A percentile compares a stretch with the other conserved stretches of the same genome.
Conservation (phyloP, 2,329 filamentous ascomycete species). For the Coniochaeta ligniaria region DNA sequence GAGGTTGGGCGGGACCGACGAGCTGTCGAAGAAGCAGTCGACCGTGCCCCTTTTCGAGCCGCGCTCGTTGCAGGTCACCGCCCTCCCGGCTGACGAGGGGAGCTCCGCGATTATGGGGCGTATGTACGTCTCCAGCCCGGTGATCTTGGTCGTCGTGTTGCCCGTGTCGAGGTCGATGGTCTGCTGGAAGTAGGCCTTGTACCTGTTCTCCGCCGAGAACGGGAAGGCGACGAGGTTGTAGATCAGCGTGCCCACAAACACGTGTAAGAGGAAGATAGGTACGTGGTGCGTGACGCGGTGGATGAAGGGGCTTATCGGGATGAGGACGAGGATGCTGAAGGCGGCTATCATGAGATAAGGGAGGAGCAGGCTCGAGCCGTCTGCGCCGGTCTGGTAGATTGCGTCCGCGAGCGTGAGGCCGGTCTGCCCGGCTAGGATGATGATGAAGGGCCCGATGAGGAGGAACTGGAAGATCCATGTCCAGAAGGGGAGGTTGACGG, state of each 20-base stretch:
- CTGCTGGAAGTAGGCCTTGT: constrained; percentile 87
- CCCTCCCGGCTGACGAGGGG: constrained; percentile 61
- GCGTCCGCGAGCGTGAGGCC: constrained; percentile 66
- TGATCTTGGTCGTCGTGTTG: constrained; percentile 61
- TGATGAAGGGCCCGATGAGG: constrained; percentile 66
- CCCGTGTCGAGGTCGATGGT: constrained; percentile 68
- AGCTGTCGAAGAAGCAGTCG: constrained; percentile 66
- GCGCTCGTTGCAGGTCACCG: constrained; percentile 43
- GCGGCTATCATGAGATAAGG: constrained; percentile 65
- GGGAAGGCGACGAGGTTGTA: constrained; percentile 88
- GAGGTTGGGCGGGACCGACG: constrained; percentile 53
- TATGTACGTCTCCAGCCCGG: constrained; percentile 62
- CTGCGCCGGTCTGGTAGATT: constrained; percentile 73
- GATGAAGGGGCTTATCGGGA: constrained; percentile 75
- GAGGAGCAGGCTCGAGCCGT: constrained; percentile 66
- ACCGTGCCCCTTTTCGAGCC: constrained; percentile 41
- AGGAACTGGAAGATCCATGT: constrained; percentile 85
- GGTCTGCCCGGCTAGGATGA: constrained; percentile 72
- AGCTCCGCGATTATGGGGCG: constrained; percentile 59
- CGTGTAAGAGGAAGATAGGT: constrained; percentile 65
- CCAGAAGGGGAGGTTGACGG: constrained; percentile 68
- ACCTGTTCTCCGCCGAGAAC: constrained; percentile 69
- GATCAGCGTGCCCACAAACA: constrained; percentile 68
- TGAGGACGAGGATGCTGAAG: constrained; percentile 63
- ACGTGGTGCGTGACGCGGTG: constrained; percentile 81